Evolutionary conservation across 2,329 filamentous ascomycete species (phyloP), one percentile per base, ranked within the genome.

Genomic region (Rosellinia necatrix): DNA sequence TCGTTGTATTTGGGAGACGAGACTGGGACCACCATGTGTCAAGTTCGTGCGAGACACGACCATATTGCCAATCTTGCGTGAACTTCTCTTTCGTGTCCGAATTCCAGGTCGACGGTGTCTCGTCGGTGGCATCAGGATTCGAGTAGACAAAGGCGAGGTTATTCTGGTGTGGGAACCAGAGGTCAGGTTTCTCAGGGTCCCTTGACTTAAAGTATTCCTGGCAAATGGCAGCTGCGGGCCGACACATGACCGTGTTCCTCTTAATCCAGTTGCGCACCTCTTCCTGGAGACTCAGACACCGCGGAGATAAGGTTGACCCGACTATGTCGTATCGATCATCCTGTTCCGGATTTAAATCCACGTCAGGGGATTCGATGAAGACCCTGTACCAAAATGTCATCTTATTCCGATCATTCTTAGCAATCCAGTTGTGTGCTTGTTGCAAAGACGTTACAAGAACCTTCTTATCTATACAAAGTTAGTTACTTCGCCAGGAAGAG

Each of bases 301-400:
- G 77, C 57, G 86, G 81, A 6, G 79, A 79, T 9, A 77, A 76
- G 40, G 49, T 84, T 80, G 25, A 76, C 72, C 57, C 57, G n/a
- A 81, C 71, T 2, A 73, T 73, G 53, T 86, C 82, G 32, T 83
- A 79, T 2, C 79, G 76, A 41, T 76, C 76, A 7, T 76, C 76
- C 25, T 76, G 71, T 2, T 72, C 73, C 6, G 75, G 75, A 25
- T 80, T 78, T 25, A 84, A 75, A 35, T 81, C 83, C 50, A 70
- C 67, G 38, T 72, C 69, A 4, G 70, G 70, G 6, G 69, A 70
- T 34, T 88, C 84, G 51, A 87, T 87, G 6, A 88, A 72, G 24
- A 87, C 82, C 50, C 85, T 82, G 53, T 82, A 83, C 85, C 85
- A 88, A 58, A 88, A 88, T 0, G 81, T 78, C 83, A 87, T 88